phyloP scores from a whole-genome alignment of 108 stramenopile genomes.

The Asterionellopsis glacialis region DNA sequence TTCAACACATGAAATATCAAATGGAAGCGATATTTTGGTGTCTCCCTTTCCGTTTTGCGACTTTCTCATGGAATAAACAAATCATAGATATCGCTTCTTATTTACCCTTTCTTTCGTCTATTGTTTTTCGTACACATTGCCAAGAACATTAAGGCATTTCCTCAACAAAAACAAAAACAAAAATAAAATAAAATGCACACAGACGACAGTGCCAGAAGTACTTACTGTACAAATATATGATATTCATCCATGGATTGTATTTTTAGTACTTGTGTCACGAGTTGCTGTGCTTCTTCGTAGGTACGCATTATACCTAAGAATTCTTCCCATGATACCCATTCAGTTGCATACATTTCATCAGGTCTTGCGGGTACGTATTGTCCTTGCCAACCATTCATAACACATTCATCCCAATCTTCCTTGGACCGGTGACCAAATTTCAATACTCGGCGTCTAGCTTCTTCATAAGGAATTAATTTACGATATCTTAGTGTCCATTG shows the following conservation, averaged over 20 bases:
- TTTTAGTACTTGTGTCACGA: constrained; percentile 35
- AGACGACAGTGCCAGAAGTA: no score
- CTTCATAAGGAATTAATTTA: constrained; percentile 50
- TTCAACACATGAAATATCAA: no score
- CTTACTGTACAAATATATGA: constrained; percentile 31
- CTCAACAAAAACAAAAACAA: no score
- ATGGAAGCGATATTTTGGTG: no score
- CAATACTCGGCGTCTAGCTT: constrained; percentile 37
- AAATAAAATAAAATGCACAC: no score
- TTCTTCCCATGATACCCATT: constrained; percentile 72
- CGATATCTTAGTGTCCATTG: constrained; percentile 62
- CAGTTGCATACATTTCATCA: constrained; percentile 67
- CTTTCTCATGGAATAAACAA: no score
- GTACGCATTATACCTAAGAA: constrained; percentile 63
- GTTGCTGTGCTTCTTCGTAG: constrained; percentile 50
- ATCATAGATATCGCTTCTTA: no score
- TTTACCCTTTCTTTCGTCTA: no score
- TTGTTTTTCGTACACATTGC: no score
- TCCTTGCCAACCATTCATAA: constrained; percentile 35
- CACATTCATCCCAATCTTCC: constrained; percentile 64
- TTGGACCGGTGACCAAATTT: constrained; percentile 54
- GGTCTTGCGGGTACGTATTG: constrained; percentile 52
- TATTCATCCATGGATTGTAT: constrained; percentile 51
- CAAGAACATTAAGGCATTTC: no score
- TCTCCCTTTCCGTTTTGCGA: no score